Conservation (phyloP, 2,329 filamentous ascomycete genomes). For the Fusarium beomiforme region DNA sequence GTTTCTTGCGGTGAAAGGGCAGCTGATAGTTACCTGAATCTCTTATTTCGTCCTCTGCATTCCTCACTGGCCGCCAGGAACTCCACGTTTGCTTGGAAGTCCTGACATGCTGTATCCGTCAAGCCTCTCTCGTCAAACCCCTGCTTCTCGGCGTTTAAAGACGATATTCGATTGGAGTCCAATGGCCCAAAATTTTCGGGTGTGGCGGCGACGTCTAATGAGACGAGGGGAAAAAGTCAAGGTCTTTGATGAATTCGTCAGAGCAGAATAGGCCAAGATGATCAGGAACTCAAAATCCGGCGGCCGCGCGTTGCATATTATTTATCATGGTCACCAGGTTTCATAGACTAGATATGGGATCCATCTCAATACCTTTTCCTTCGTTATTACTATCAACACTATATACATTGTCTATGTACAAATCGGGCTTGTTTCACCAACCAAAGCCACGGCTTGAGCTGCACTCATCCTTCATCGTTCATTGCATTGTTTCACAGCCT, state of each 20-base stretch:
- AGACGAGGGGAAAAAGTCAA: not conserved
- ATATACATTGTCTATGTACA: not conserved
- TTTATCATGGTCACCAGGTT: conserved; percentile 1
- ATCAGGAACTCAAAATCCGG: conserved; percentile 15
- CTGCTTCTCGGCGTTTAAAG: conserved; percentile 34
- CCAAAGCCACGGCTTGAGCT: conserved; percentile 25
- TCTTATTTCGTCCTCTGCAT: conserved; percentile 8
- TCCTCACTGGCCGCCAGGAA: conserved; percentile 15
- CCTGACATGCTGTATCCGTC: conserved; percentile 23
- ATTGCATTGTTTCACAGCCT: conserved; percentile 20
- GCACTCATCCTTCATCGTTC: conserved; percentile 8
- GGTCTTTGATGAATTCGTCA: conserved; percentile 17
- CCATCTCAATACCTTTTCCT: not conserved
- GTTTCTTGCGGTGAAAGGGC: conserved; percentile 5
- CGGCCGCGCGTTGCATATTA: conserved; percentile 23
- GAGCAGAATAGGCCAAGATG: conserved; percentile 19
- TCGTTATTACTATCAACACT: not conserved
- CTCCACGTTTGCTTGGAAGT: conserved; percentile 5
- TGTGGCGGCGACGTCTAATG: conserved; percentile 12
- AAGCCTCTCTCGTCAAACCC: conserved; percentile 5
- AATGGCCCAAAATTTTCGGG: not conserved
- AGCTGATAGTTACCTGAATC: not conserved
- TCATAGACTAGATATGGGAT: not conserved
- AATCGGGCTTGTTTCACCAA: conserved; percentile 33
- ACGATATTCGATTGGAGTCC: conserved; percentile 23